Evolutionary conservation across 1,284 basidiomycete genomes (phyloP).

Genomic region (Ceratobasidium papillatum): DNA sequence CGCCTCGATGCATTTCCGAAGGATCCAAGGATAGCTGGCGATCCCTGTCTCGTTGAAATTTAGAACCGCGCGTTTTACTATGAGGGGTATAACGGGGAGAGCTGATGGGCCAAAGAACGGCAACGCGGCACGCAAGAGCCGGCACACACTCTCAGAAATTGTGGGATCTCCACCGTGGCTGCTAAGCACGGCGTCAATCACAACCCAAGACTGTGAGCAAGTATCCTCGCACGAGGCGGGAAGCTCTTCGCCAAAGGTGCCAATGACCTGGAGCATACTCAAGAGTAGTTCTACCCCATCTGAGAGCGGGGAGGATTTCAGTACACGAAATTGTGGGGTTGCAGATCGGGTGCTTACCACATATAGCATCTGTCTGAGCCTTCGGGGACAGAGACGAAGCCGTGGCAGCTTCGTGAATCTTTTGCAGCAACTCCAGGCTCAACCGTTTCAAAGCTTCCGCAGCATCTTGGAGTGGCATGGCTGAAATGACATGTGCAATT

Average conservation of each 20-base stretch:
- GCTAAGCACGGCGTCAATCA: slow-evolving; percentile 83
- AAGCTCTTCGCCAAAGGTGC: slow-evolving; percentile 81
- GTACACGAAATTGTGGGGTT: slow-evolving; percentile 42
- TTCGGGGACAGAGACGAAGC: slow-evolving; percentile 52
- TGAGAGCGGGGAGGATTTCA: slow-evolving; percentile 46
- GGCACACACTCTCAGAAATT: slow-evolving; percentile 85
- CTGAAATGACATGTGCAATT: slow-evolving; percentile 92
- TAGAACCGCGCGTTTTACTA: slow-evolving; percentile 78
- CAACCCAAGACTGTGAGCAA: slow-evolving; percentile 80
- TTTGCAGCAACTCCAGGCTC: slow-evolving; percentile 73
- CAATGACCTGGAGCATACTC: slow-evolving; percentile 82
- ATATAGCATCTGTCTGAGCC: slow-evolving; percentile 41
- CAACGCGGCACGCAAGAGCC: slow-evolving; percentile 86
- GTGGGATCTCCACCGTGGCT: slow-evolving; percentile 83
- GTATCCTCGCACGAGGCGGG: slow-evolving; percentile 83
- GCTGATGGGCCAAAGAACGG: slow-evolving; percentile 80
- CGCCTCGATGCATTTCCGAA: slow-evolving; percentile 78
- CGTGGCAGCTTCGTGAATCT: slow-evolving; percentile 71
- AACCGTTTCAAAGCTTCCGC: slow-evolving; percentile 87
- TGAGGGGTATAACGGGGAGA: slow-evolving; percentile 71
- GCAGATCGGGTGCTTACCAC: slow-evolving; percentile 35
- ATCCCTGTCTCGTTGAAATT: slow-evolving; percentile 85
- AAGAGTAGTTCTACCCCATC: slow-evolving; percentile 91
- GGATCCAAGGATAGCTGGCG: slow-evolving; percentile 94
- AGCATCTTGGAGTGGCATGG: slow-evolving; percentile 87